Percentiles rank a stretch among this genome's conserved stretches.
Conservation (phyloP, 257 asterid genomes). For the Solanum sejunctum region DNA sequence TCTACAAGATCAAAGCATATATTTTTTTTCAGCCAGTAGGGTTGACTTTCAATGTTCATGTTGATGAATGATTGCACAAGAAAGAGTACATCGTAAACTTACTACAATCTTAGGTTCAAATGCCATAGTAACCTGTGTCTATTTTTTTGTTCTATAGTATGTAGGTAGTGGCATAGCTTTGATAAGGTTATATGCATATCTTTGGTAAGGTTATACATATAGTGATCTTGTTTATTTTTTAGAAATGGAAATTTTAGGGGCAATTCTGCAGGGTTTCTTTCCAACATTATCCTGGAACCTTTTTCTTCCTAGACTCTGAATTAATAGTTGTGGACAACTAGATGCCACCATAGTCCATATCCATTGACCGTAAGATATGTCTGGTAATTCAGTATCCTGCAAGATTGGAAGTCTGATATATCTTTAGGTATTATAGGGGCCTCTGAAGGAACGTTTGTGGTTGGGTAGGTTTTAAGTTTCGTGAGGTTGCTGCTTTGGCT, state of each 20-base stretch:
- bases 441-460: background rate
- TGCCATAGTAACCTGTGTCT: background rate
- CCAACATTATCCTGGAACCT: background rate
- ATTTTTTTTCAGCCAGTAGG: background rate
- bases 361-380: background rate
- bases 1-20: background rate
- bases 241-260: background rate
- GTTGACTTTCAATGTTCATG: background rate
- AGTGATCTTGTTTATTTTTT: background rate
- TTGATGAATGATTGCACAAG: background rate
- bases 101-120: background rate
- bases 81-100: background rate
- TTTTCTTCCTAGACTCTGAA: background rate
- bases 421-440: background rate
- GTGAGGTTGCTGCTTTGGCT: background rate
- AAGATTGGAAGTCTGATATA: background rate
- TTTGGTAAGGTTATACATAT: background rate
- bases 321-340: background rate
- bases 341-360: background rate
- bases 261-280: background rate
- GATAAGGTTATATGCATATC: background rate
- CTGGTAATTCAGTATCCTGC: background rate
- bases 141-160: background rate
- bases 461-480: background rate
- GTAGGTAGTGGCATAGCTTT: background rate